These are phyloP conservation scores for Coprinopsis marcescibilis DNA, from an alignment of 768 basidiomycete species.

Conservation along the genomic window DNA sequence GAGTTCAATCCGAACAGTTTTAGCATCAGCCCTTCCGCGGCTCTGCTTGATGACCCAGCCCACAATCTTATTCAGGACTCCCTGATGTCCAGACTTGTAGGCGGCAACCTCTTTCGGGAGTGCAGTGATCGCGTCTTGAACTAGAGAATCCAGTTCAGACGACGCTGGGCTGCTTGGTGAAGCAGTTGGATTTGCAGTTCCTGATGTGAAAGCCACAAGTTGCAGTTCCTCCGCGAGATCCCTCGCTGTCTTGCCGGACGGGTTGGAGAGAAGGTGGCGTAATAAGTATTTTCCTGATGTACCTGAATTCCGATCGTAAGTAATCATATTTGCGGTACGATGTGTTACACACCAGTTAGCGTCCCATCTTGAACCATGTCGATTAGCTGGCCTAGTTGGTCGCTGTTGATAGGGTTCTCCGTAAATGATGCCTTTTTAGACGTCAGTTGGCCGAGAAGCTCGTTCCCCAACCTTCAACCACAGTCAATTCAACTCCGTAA, in stretches of 20 bases:
- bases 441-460: conserved; percentile 75
- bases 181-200: background rate
- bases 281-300: conserved; percentile 75
- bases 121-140: conserved; percentile 55
- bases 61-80: conserved; percentile 75
- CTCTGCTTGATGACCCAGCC: conserved; percentile 83
- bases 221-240: conserved; percentile 46
- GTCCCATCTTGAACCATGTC: conserved; percentile 60
- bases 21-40: conserved; percentile 51
- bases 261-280: conserved; percentile 56
- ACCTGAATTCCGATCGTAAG: conserved; percentile 34
- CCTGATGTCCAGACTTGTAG: conserved; percentile 62
- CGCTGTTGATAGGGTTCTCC: conserved; percentile 53
- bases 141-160: conserved; percentile 49
- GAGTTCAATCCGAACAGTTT: no score
- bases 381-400: conserved; percentile 71
- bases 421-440: conserved; percentile 47
- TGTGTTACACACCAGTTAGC: conserved; percentile 55
- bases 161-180: conserved; percentile 13
- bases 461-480: conserved; percentile 73
- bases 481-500: background rate
- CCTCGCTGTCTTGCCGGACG: conserved; percentile 29
- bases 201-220: conserved; percentile 33
- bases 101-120: conserved; percentile 65
- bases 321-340: background rate